These are phyloP conservation scores for Pseudogymnoascus sp. DNA, from an alignment of 2,329 filamentous ascomycete species.

Conservation along the genomic window DNA sequence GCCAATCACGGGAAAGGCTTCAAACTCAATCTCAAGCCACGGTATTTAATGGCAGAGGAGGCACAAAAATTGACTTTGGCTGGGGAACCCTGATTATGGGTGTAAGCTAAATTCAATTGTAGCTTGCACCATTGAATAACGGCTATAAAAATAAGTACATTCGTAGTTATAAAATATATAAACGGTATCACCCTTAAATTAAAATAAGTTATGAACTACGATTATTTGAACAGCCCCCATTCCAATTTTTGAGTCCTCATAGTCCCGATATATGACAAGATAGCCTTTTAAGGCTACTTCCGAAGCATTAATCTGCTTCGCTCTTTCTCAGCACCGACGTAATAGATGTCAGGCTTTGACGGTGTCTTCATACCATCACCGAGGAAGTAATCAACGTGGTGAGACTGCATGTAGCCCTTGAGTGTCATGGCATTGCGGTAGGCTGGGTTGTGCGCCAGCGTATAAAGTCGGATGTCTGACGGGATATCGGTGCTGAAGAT, in stretches of 20 bases:
- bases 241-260: too few relatives aligned
- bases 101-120: too few relatives aligned
- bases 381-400: slow-evolving; percentile 1
- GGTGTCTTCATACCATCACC: not conserved
- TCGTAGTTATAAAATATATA: too few relatives aligned
- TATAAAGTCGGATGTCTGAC: slow-evolving; percentile 4
- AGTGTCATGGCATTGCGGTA: slow-evolving; percentile 6
- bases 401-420: not conserved
- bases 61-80: too few relatives aligned
- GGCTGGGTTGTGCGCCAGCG: not conserved
- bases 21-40: not conserved
- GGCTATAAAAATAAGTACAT: too few relatives aligned
- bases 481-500: not conserved
- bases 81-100: too few relatives aligned
- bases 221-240: too few relatives aligned
- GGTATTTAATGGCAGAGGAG: not conserved
- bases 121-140: too few relatives aligned
- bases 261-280: too few relatives aligned
- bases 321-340: not conserved
- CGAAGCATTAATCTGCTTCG: not conserved
- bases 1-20: not conserved
- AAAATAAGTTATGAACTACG: too few relatives aligned
- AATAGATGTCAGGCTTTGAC: not conserved
- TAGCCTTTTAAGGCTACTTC: not conserved
- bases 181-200: too few relatives aligned